Conservation (phyloP, 108 stramenopile species). For the Pseudonitzschia pungens region DNA sequence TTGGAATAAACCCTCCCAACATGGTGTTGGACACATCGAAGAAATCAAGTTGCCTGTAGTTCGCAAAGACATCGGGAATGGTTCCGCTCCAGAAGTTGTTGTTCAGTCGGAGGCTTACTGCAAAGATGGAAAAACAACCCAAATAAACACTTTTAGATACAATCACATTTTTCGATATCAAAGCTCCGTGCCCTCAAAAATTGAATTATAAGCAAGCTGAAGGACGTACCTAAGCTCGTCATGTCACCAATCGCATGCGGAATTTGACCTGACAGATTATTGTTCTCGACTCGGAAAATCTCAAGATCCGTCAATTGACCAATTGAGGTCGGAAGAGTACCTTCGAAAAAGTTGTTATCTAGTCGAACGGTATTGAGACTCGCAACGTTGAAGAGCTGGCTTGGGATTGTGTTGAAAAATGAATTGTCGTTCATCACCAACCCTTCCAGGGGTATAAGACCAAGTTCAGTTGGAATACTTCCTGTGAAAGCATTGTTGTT, state of each 20-base stretch:
- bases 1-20: constrained; percentile 33
- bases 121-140: neutral
- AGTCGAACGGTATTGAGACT: constrained; percentile 28
- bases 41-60: constrained; percentile 30
- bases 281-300: constrained; percentile 43
- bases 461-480: constrained; percentile 24
- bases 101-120: constrained; percentile 22
- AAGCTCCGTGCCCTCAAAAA: neutral
- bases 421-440: constrained; percentile 38
- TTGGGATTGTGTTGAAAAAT: constrained; percentile 44
- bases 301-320: constrained; percentile 31
- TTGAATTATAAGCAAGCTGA: neutral
- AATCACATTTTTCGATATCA: neutral
- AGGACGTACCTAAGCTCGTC: constrained; percentile 23
- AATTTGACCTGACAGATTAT: constrained; percentile 44
- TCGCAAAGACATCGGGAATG: constrained; percentile 42
- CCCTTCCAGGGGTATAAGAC: constrained; percentile 29
- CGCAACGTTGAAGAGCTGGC: constrained; percentile 48
- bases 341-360: constrained; percentile 65
- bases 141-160: constrained; percentile 5
- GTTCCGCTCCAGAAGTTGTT: constrained; percentile 47
- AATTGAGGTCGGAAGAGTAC: constrained; percentile 54
- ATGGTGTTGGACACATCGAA: constrained; percentile 34
- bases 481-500: constrained; percentile 16
- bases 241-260: constrained; percentile 31